Base-by-base conservation (phyloP, 2,329 filamentous ascomycete genomes). In the Aaosphaeria pasadenensis region DNA sequence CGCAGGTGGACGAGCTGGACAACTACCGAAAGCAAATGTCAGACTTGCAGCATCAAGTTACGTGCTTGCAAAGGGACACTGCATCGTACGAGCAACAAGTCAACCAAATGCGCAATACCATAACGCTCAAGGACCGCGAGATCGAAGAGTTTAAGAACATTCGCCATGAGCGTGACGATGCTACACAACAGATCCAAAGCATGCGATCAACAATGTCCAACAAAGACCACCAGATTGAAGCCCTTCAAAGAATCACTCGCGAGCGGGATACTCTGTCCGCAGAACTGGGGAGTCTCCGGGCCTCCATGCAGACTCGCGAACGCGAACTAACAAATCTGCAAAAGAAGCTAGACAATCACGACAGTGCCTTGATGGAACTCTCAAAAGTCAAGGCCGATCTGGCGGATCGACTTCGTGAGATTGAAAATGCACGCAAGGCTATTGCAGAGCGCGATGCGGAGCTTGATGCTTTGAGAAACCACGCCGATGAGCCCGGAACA, bases 391-490 rank as follows among this genome's bases (percentile, higher is more conserved):
- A 49, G 42, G 55, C 50, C 32, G 62, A 65, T 6, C 53, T 71
- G 4, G 56, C 52, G 42, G 62, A 70, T 11, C 59, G 66, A 9
- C 62, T 56, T 5, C 62, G 68, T 4, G 67, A 73, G 36, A 45
- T 73, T 6, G 64, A 70, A 4, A 70, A 56, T 7, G 57, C 67
- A 7, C 61, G 68, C 40, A 58, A 57, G 45, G 62, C 67, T 0
- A 54, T 72, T n/a, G 53, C 58, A 5, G 68, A 71, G 35, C 64
- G 69, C 6, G 67, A 65, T 41, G 60, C 59, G 5, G 70, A 72
- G 48, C 55, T 72, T 5, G 67, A 71, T 35, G 60, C 66, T 9
- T 52, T 72, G 30, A 56, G 67, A 11, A 55, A 54, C 33, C 63
- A 65, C 45, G 63, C 63, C 28, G 60, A 71, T 35, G 69, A 71